Conservation (phyloP, 306 rosid genomes). For the Lathyrus sativus region DNA sequence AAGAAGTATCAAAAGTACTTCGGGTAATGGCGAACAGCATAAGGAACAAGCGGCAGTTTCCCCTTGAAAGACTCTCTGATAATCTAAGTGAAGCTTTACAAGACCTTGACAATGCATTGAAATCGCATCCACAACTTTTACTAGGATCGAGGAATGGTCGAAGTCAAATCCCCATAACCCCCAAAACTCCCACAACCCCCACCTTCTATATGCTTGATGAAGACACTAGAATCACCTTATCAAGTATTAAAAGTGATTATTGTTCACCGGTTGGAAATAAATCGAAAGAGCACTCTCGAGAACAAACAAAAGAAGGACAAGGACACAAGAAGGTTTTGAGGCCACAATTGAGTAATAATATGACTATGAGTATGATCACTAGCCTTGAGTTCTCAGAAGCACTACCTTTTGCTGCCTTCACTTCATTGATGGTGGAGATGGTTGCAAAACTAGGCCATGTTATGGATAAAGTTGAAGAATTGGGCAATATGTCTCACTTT, state of each 20-base stretch:
- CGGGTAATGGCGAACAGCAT: constrained; percentile 67
- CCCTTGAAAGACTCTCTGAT: constrained; percentile 61
- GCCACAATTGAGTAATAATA: constrained; percentile 64
- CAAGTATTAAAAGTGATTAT: constrained; percentile 59
- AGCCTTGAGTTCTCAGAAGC: constrained; percentile 86
- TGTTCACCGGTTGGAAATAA: constrained; percentile 47
- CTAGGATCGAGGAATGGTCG: constrained; percentile 59
- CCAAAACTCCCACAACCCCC: constrained; percentile 46
- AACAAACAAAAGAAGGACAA: constrained; percentile 41
- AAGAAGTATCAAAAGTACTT: constrained; percentile 67
- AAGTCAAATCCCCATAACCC: constrained; percentile 40
- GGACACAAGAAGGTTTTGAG: constrained; percentile 56
- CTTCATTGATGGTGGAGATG: constrained; percentile 72
- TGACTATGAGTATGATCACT: constrained; percentile 59
- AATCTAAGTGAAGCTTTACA: constrained; percentile 65
- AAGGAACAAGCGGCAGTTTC: constrained; percentile 59
- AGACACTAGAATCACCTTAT: constrained; percentile 39
- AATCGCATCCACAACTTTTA: constrained; percentile 78
- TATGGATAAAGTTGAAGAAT: constrained; percentile 68
- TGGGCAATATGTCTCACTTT: constrained; percentile 65
- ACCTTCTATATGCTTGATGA: constrained; percentile 39
- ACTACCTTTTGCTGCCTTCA: constrained; percentile 83
- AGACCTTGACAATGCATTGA: constrained; percentile 70
- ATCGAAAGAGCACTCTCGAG: constrained; percentile 34
- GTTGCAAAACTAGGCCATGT: constrained; percentile 81